phyloP scores from a whole-genome alignment of 2,329 filamentous ascomycete genomes.

The Dothideomycetes sp. region DNA sequence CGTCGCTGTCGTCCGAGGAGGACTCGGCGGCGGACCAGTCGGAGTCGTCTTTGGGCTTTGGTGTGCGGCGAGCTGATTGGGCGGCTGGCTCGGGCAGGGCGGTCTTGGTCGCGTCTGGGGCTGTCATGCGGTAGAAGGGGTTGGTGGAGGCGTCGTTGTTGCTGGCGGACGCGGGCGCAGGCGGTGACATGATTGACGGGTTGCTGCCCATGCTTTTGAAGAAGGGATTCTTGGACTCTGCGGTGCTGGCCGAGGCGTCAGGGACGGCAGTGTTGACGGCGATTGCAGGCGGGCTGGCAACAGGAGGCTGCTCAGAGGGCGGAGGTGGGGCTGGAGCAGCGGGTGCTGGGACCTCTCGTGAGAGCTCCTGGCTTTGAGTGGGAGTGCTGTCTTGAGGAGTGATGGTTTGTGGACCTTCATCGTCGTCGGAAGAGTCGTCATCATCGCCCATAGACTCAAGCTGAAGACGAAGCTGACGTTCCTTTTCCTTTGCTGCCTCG shows the following conservation, averaged over 20 bases:
- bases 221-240: constrained; percentile 89
- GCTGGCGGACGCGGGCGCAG: constrained; percentile 30
- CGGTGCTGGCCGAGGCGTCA: too few relatives aligned
- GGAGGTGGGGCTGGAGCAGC: constrained; percentile 27
- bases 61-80: constrained; percentile 39
- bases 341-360: constrained; percentile 20
- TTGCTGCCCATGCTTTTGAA: constrained; percentile 70
- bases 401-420: constrained; percentile 64
- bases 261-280: not conserved
- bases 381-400: constrained; percentile 51
- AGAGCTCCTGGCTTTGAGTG: constrained; percentile 45
- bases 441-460: constrained; percentile 68
- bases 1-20: constrained; percentile 51
- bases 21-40: constrained; percentile 79
- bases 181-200: constrained; percentile 29
- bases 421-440: constrained; percentile 71
- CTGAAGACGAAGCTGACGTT: constrained; percentile 79
- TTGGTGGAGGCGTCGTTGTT: constrained; percentile 75
- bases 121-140: constrained; percentile 79
- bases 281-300: constrained; percentile 35
- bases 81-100: constrained; percentile 39
- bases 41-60: constrained; percentile 49
- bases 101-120: constrained; percentile 35
- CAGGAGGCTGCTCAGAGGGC: constrained; percentile 28
- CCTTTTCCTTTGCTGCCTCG: constrained; percentile 79